Percentiles rank a stretch among this genome's conserved stretches.
Evolutionary conservation across 2,329 filamentous ascomycete species (phyloP).

Genomic region (Teratosphaeria gauchensis): DNA sequence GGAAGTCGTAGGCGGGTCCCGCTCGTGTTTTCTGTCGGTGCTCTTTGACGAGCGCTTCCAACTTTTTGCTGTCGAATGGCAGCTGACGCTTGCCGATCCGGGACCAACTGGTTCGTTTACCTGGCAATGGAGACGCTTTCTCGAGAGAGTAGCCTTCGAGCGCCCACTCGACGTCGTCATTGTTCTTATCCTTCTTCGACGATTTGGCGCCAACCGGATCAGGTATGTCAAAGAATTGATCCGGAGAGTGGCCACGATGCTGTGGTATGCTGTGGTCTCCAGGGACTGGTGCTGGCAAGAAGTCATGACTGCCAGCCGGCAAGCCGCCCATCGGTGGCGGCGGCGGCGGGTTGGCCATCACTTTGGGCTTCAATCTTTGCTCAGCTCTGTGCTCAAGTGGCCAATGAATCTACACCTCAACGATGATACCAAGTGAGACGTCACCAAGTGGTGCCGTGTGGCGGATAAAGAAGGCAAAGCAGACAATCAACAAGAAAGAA

Average conservation of each 20-base stretch:
- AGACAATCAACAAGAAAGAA: not conserved
- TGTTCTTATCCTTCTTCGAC: not conserved
- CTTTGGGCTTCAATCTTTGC: not conserved
- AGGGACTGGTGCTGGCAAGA: not conserved
- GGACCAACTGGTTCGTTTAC: conserved; percentile 3
- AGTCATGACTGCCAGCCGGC: not conserved
- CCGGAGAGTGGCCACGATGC: not conserved
- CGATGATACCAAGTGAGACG: not conserved
- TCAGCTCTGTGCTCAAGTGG: not conserved
- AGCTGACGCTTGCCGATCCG: conserved; percentile 6
- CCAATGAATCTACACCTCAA: not conserved
- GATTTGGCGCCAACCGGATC: not conserved
- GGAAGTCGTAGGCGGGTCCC: conserved; percentile 1
- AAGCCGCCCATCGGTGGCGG: not conserved
- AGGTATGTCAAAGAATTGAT: not conserved
- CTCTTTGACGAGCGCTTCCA: conserved; percentile 1
- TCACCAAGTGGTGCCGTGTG: not conserved
- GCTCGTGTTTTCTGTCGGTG: conserved; percentile 1
- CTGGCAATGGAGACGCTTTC: conserved; percentile 1
- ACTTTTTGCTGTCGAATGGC: conserved; percentile 5
- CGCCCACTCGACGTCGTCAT: not conserved
- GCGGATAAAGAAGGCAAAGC: not conserved
- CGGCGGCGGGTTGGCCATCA: not conserved
- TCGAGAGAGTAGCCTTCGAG: conserved; percentile 5
- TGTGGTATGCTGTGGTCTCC: not conserved